Evolutionary conservation across 805 yeast genomes (phyloP), one percentile per base, ranked within the genome.

Genomic region (Candida stauntonica): DNA sequence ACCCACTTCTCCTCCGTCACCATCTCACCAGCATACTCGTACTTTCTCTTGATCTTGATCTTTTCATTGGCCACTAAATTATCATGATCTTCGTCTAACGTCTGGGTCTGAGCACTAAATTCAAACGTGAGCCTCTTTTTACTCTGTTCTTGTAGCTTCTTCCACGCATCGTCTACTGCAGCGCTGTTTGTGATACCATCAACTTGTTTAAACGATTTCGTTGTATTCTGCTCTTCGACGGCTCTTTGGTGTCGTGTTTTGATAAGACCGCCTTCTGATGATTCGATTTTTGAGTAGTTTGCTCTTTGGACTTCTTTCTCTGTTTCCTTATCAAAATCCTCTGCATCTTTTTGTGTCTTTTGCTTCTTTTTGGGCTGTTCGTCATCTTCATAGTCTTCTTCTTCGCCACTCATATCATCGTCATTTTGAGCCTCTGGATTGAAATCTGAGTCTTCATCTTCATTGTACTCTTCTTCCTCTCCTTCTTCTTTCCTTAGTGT

Each of bases 11-110:
- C 80, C 53, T 89, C 96, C 0, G 82, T 75, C 2, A 83, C 70
- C 3, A 78, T 67, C 51, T 84, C 84, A 5, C 97, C 97, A 0
- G 99, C 98, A 70, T 87, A 91, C 41, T 85, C 83, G 57, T 86
- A 91, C 3, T 80, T 75, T 45, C 93, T 71, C 43, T 75, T 79
- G 40, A 91, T 88, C 50, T 77, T 75, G 39, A 91, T 73, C 55
- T 72, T 72, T 35, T 79, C 79, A 21, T 43, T 41, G 5, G 51
- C 46, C 9, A 17, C 45, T 17, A 37, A 42, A 40, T 39, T 14
- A 37, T 38, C 40, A 7, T 39, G 11, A 8, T 32, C 35, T 9
- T 19, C 37, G 4, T 38, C 34, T 17, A 39, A 21, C 7, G 44
- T 33, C 17, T 36, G 29, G 3, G 47, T 33, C 7, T 45, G 40